A percentile compares a stretch with the other conserved stretches of the same genome.
phyloP scores from a whole-genome alignment of 1,284 basidiomycete genomes.

The Paramarasmius palmivorus region DNA sequence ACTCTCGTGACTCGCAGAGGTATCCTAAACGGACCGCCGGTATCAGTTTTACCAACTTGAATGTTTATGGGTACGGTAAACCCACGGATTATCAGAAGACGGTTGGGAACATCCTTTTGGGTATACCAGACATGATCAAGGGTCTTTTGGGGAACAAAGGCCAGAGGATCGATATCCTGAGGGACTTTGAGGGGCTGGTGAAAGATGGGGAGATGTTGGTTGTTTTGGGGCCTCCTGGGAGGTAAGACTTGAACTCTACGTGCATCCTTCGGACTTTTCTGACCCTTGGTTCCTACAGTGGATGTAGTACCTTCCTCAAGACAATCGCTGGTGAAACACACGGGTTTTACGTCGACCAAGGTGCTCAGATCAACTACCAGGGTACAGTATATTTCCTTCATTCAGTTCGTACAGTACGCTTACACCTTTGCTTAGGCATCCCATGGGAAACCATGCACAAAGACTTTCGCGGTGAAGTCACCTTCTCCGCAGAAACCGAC shows the following conservation, averaged over 20 bases:
- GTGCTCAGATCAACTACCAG: slow-evolving; percentile 52
- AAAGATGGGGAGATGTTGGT: slow-evolving; percentile 49
- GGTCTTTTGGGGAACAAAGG: slow-evolving; percentile 33
- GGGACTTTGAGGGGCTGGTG: slow-evolving; percentile 34
- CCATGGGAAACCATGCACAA: slow-evolving; percentile 45
- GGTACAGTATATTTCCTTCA: slow-evolving; percentile 25
- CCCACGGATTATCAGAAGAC: slow-evolving; percentile 47
- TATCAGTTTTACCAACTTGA: slow-evolving; percentile 40
- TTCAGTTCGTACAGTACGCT: not conserved
- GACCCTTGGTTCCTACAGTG: slow-evolving; percentile 27
- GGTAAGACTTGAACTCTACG: slow-evolving; percentile 14
- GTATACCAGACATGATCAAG: slow-evolving; percentile 27
- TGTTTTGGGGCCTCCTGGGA: slow-evolving; percentile 50
- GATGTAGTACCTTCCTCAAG: slow-evolving; percentile 56
- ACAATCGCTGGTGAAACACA: slow-evolving; percentile 52
- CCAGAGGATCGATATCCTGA: slow-evolving; percentile 42
- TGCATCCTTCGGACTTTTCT: not conserved
- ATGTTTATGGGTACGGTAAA: slow-evolving; percentile 40
- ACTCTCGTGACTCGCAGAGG: slow-evolving; percentile 24
- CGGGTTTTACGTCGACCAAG: slow-evolving; percentile 39
- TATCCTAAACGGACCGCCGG: slow-evolving; percentile 34
- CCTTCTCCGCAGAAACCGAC: slow-evolving; percentile 37
- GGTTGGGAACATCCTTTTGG: slow-evolving; percentile 39
- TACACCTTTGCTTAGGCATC: slow-evolving; percentile 25
- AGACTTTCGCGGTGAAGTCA: slow-evolving; percentile 20